Conservation (phyloP, 2,329 filamentous ascomycete species). For the Microdochium nivale region DNA sequence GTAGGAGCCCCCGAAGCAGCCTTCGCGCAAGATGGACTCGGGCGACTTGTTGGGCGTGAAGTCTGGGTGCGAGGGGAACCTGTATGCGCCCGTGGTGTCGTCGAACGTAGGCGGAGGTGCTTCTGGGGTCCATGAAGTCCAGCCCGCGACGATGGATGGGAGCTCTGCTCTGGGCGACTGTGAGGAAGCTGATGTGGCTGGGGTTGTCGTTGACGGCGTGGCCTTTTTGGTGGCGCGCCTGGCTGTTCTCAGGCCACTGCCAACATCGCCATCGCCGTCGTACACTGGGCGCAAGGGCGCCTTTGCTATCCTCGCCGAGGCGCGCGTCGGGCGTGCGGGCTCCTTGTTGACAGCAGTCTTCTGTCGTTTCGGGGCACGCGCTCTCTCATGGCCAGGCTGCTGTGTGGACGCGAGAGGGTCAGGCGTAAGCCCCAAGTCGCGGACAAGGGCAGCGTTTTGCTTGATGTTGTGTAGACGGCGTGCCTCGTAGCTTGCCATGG, state of each 20-base stretch:
- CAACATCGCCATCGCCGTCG: conserved; percentile 22
- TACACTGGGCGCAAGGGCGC: conserved; percentile 23
- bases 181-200: not conserved
- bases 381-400: conserved; percentile 5
- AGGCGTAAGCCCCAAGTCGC: conserved; percentile 33
- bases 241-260: not conserved
- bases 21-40: conserved; percentile 40
- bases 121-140: conserved; percentile 32
- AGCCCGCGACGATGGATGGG: conserved; percentile 20
- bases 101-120: conserved; percentile 28
- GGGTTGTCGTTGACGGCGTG: not conserved
- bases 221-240: not conserved
- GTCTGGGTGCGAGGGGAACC: conserved; percentile 31
- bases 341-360: conserved; percentile 24
- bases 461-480: conserved; percentile 37
- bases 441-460: conserved; percentile 36
- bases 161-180: conserved; percentile 5
- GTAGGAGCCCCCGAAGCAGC: conserved; percentile 42
- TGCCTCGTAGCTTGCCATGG: conserved; percentile 30
- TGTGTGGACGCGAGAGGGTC: conserved; percentile 9
- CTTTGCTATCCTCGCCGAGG: conserved; percentile 38
- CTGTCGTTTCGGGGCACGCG: conserved; percentile 1
- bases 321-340: conserved; percentile 25
- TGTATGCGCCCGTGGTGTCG: conserved; percentile 30
- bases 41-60: conserved; percentile 46